These are phyloP conservation scores for Prunus davidiana DNA, from an alignment of 306 rosid species.

Conservation along the genomic window DNA sequence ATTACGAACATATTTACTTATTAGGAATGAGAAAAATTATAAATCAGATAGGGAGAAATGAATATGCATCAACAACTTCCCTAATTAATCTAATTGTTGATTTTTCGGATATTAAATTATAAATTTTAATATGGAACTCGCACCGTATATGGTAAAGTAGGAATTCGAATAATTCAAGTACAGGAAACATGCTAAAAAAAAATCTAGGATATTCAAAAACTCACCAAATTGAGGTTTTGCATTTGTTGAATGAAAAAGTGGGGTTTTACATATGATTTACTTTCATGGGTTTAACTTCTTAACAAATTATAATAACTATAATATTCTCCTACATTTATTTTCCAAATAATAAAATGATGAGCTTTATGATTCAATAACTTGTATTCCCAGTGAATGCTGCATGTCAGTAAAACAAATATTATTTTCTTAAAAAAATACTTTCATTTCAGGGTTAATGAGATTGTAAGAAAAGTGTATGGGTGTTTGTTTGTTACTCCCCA, in stretches of 20 bases:
- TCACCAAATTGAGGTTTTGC: not conserved
- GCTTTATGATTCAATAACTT: too few species aligned
- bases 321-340: too few species aligned
- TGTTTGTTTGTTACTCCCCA: not conserved
- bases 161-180: too few species aligned
- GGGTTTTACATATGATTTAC: not conserved
- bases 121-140: too few species aligned
- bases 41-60: too few species aligned
- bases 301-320: not conserved
- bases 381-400: not conserved
- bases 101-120: rapidly evolving
- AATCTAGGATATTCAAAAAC: not conserved
- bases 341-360: too few species aligned
- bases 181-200: too few species aligned
- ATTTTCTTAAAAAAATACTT: not conserved
- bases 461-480: not conserved
- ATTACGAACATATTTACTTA: too few species aligned
- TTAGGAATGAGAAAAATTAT: too few species aligned
- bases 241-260: not conserved
- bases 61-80: too few species aligned
- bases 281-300: not conserved
- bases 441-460: not conserved
- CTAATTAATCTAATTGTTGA: too few species aligned
- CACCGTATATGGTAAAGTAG: too few species aligned
- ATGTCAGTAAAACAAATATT: not conserved